Conservation (phyloP, 805 yeast genomes). For the Starmerella apis region DNA sequence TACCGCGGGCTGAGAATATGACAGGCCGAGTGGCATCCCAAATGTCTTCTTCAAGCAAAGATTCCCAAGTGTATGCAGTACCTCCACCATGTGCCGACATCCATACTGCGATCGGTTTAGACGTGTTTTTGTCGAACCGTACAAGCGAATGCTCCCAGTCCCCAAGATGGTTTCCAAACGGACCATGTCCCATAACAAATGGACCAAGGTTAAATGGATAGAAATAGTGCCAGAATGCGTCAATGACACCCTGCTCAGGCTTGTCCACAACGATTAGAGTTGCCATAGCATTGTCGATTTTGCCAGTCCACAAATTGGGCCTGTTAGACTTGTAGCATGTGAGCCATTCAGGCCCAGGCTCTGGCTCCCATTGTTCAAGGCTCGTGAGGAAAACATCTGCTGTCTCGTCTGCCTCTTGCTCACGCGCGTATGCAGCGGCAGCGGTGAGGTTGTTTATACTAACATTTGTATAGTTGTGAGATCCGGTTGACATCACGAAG, state of each 20-base stretch:
- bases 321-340: constrained; percentile 52
- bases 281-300: constrained; percentile 67
- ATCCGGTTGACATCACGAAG: constrained; percentile 46
- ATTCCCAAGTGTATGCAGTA: constrained; percentile 69
- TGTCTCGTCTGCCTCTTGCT: constrained; percentile 31
- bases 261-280: constrained; percentile 75
- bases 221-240: constrained; percentile 92
- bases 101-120: constrained; percentile 78
- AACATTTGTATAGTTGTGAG: constrained; percentile 33
- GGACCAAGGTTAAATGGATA: constrained; percentile 93
- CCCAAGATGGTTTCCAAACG: constrained; percentile 93
- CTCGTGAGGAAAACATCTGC: constrained; percentile 49
- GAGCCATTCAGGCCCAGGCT: constrained; percentile 57
- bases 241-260: constrained; percentile 68
- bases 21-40: constrained; percentile 47
- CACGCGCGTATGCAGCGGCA: constrained; percentile 16
- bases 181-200: constrained; percentile 94
- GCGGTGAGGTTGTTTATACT: constrained; percentile 14
- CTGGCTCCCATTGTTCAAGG: constrained; percentile 53
- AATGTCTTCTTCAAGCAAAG: constrained; percentile 42
- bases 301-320: constrained; percentile 65
- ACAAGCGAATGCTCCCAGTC: constrained; percentile 97
- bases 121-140: constrained; percentile 53
- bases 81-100: constrained; percentile 99
- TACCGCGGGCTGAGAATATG: constrained; percentile 84